Base-by-base conservation (phyloP, 192 early-diverging fungal genomes). In the Phycomyces nitens region DNA sequence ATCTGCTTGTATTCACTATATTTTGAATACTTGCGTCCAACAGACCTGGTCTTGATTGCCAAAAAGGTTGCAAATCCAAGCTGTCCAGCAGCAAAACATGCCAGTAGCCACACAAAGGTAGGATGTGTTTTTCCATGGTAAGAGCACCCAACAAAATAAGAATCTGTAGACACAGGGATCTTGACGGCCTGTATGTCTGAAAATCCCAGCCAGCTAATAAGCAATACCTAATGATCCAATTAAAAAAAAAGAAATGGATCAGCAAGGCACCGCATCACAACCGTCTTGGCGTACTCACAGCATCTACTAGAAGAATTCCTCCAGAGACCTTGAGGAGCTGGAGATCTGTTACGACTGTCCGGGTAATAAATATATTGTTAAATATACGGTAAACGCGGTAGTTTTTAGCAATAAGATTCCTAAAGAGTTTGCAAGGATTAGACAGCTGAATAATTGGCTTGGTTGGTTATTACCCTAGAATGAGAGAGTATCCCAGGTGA, bases 331-430 rank as follows among this genome's bases (percentile, higher is more conserved):
- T 74, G 42, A 81, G 63, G 18, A 81, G 27, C n/a, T 81, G 77
- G 0, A 60, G 50, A 55, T 81, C 77, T 5, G 58, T 65, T 18
- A 81, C 71, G 7, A 78, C 62, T 2, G 72, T 75, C 51, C 73
- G 73, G 12, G 75, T 77, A 12, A 77, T 74, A 54, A 79, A 82
- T 14, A 79, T 72, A 38, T 82, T 82, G 51, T 82, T 72, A 39
- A 79, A 82, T 42, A 82, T 79, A 43, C 80, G 65, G 23, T 79
- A 82, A 21, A 82, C 72, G 1, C 77, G 69, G 59, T 76, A 82
- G 47, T 75, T 79, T 59, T 82, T 82, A 54, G 75, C 77, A 11
- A 82, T 71, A 56, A 82, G 68, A 44, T 79, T 82, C 56, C 80
- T 67, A 21, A 55, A 27, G 20, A 8, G 49, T 47, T 34, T 34